Evolutionary conservation across 2,329 filamentous ascomycete species (phyloP), one percentile per base, ranked within the genome.

Genomic region (Aspergillus fijiensis): DNA sequence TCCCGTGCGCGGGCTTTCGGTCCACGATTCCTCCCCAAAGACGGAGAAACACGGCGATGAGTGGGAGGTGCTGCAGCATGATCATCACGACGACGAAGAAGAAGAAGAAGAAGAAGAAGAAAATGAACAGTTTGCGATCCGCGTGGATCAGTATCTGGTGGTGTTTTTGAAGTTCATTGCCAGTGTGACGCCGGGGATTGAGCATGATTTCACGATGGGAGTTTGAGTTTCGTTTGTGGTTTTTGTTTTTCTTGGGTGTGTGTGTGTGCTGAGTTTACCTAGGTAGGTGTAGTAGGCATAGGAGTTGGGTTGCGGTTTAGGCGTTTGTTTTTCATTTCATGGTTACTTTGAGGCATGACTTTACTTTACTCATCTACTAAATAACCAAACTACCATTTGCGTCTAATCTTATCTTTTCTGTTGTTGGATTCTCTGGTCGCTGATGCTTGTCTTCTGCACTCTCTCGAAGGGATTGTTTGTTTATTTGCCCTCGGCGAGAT

Each of bases 141-240:
- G 80, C 11, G 80, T 82, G 42, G 80, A 82, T 67, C 80, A 82
- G 70, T 82, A 82, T 69, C 65, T 82, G 61, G 80, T 82, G 51
- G 80, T 82, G 16, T 82, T 82, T 67, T 67, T 82, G 62, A 82
- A 82, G 84, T 91, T 91, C 76, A 91, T 91, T 81, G 88, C 89
- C 35, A 95, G 89, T 69, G 95, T 99, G 49, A 98, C 94, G 16
- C 95, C 95, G 5, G 93, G 93, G 51, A 98, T 99, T 76, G 94
- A 98, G 79, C 92, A 97, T 76, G 94, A 98, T 75, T 97, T 96
- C 76, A 98, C 94, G 0, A 97, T 97, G 92, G 91, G 92, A 5
- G 88, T 96, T 45, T 96, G 82, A 82, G 54, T 39, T 11, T 4
- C 11, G 47, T 51, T 51, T 19, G 49, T 35, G 54, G 5, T 31